Evolutionary conservation across 2,329 filamentous ascomycete species (phyloP), one percentile per base, ranked within the genome.

Genomic region (Penicillium frequentans): DNA sequence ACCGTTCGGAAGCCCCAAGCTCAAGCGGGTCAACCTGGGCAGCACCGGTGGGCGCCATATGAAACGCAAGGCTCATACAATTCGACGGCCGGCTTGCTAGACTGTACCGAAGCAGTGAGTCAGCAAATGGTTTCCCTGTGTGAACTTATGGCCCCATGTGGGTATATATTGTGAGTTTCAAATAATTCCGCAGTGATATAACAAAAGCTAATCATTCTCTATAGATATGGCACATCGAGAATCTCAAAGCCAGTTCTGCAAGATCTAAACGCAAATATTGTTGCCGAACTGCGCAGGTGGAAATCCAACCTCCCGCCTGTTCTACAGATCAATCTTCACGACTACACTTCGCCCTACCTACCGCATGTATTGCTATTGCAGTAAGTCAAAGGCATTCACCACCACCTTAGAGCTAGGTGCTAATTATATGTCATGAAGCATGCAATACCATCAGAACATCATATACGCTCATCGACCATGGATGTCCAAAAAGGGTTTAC

Each of bases 391-490:
- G 42, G 19, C 16, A 16, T 16, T 27, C 14, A 31, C 14, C 23
- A 6, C n/a, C 4, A 3, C 9, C 13, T 37, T 21, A 4, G 7
- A 35, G 3, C 10, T 1, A 43, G 8, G 1, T 11, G 10, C 49
- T 49, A 39, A 55, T 21, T n/a, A 9, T 5, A 23, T 19, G 23
- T 21, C 16, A 44, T 23, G 8, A 16, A 58, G 56, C 51, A 70
- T 75, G 65, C 70, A 73, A 60, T 75, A 73, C 49, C 64, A 74
- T 48, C 70, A 73, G 39, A 64, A 68, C 16, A 68, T 72, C 10
- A 75, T 74, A 6, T 67, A 73, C 55, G 60, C 66, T 14, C 72
- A 74, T 52, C 61, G 74, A 14, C 74, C 74, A 1, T 74, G 68
- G 67, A 70, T 74, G 49, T 74, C 74, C 16, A 64, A 69, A 44